Percentiles rank a stretch among this genome's conserved stretches.
Evolutionary conservation across 768 basidiomycete species (phyloP).

Genomic region (Mrakia gelida): DNA sequence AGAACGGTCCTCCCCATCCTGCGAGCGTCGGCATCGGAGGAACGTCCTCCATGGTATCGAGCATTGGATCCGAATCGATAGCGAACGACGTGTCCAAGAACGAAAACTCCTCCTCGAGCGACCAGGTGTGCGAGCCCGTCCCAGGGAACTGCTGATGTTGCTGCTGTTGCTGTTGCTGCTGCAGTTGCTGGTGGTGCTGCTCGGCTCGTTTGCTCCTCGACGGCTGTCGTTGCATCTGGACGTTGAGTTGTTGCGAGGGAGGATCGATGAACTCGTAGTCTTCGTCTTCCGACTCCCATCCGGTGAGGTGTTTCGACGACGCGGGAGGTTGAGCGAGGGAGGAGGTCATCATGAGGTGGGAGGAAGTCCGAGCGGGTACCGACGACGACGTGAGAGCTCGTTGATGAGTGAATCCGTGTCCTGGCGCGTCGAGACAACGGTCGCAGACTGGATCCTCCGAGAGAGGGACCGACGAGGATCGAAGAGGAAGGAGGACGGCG

Average conservation of each 20-base stretch:
- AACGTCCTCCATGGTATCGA: slow-evolving; percentile 15
- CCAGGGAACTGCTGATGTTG: slow-evolving; percentile 4
- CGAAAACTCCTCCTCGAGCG: slow-evolving; percentile 32
- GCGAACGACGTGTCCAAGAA: slow-evolving; percentile 30
- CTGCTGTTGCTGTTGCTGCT: neutral
- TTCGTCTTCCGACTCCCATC: slow-evolving; percentile 26
- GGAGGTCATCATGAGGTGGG: slow-evolving; percentile 12
- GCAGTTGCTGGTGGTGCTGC: neutral
- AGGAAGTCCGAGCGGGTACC: slow-evolving; percentile 18
- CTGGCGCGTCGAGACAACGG: slow-evolving; percentile 14
- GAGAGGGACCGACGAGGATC: slow-evolving; percentile 25
- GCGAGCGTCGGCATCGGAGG: slow-evolving; percentile 23
- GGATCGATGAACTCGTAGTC: slow-evolving; percentile 28
- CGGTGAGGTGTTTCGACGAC: slow-evolving; percentile 4
- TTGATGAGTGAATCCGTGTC: neutral
- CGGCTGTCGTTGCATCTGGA: neutral
- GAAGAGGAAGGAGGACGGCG: slow-evolving; percentile 26
- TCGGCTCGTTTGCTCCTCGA: slow-evolving; percentile 7
- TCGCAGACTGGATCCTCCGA: slow-evolving; percentile 29
- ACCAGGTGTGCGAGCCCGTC: slow-evolving; percentile 19
- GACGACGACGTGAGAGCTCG: slow-evolving; percentile 22
- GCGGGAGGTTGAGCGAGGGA: neutral
- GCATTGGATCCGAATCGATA: slow-evolving; percentile 23
- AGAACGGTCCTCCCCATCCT: slow-evolving; percentile 31
- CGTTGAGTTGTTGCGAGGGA: slow-evolving; percentile 1